Conservation (phyloP, 371 early-diverging fungal species). For the Apophysomyces trapeziformis region DNA sequence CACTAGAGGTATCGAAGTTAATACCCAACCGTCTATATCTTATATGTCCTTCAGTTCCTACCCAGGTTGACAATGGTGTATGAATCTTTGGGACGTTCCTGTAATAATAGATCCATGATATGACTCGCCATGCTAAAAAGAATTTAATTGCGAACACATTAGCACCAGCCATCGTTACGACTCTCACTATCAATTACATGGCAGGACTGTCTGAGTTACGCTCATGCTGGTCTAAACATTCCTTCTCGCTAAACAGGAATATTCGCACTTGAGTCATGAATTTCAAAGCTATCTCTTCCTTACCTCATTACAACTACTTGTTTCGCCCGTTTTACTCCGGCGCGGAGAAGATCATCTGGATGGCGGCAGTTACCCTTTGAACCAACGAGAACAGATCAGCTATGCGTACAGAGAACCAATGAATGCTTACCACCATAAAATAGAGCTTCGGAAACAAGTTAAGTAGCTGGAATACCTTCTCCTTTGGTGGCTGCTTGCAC, state of each 20-base stretch:
- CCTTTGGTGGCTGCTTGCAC: constrained; percentile 43
- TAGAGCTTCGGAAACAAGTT: constrained; percentile 57
- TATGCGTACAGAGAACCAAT: background rate
- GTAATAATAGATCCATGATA: constrained; percentile 38
- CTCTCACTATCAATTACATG: constrained; percentile 32
- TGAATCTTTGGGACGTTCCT: constrained; percentile 26
- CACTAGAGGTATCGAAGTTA: constrained; percentile 5
- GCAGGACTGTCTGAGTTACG: constrained; percentile 51
- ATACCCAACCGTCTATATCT: background rate
- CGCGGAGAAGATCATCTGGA: constrained; percentile 61
- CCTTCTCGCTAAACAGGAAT: constrained; percentile 34
- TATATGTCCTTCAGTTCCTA: constrained; percentile 12
- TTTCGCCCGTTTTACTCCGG: constrained; percentile 59
- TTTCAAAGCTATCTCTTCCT: background rate
- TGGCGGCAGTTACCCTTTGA: constrained; percentile 58
- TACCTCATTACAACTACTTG: constrained; percentile 66
- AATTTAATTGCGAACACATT: background rate
- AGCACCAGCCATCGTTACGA: background rate
- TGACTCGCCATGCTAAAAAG: constrained; percentile 41
- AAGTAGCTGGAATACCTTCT: constrained; percentile 51
- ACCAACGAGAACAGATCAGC: background rate
- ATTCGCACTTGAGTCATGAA: background rate
- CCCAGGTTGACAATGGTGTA: constrained; percentile 40
- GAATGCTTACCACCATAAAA: constrained; percentile 53
- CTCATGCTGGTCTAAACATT: constrained; percentile 41